These are phyloP conservation scores for Alternaria novae-zelandiae DNA, from an alignment of 2,329 filamentous ascomycete species.

Conservation along the genomic window DNA sequence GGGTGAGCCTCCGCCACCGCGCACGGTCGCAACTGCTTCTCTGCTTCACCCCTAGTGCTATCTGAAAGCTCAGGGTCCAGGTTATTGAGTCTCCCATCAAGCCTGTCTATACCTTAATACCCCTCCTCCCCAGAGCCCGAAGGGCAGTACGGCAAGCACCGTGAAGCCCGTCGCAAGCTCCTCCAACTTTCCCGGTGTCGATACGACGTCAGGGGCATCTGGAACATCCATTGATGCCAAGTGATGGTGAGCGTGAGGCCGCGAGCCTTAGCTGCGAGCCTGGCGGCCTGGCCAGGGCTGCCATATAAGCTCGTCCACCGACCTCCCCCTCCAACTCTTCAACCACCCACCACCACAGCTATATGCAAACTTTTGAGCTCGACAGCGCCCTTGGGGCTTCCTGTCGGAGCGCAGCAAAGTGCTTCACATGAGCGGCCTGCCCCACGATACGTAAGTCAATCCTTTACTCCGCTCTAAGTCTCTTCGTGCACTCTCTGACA, in stretches of 20 bases:
- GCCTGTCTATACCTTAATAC: background rate
- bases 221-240: background rate
- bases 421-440: background rate
- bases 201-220: conserved; percentile 2
- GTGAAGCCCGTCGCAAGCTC: conserved; percentile 1
- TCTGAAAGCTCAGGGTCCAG: background rate
- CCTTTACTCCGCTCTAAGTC: background rate
- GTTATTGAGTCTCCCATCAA: background rate
- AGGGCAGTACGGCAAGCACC: background rate
- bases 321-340: conserved; percentile 8
- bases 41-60: background rate
- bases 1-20: background rate
- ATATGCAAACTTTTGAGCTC: background rate
- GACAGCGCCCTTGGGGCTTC: background rate
- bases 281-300: conserved; percentile 3
- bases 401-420: background rate
- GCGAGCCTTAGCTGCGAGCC: background rate
- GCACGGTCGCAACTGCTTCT: background rate
- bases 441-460: background rate
- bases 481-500: background rate
- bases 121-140: background rate
- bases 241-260: conserved; percentile 7
- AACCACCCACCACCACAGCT: conserved; percentile 3
- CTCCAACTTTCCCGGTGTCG: conserved; percentile 10
- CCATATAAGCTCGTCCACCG: conserved; percentile 4